Evolutionary conservation across 108 stramenopile species (phyloP).

Genomic region (Nannochloropsis gaditana): DNA sequence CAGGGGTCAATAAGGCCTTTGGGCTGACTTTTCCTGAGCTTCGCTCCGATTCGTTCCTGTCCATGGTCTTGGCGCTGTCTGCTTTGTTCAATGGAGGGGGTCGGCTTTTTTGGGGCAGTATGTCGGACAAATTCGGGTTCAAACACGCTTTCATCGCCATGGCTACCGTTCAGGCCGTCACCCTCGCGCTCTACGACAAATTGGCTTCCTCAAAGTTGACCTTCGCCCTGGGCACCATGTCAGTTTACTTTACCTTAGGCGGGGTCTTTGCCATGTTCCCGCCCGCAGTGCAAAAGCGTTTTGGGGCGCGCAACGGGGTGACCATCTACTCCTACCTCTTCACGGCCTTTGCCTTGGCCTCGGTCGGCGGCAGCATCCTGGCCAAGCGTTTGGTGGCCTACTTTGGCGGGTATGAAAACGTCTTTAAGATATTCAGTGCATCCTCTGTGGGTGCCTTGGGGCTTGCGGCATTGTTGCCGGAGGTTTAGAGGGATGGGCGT

Average conservation of each 20-base stretch:
- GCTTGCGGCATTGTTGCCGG: conserved; percentile 15
- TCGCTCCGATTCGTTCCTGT: conserved; percentile 53
- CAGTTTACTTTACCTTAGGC: conserved; percentile 50
- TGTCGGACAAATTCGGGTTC: conserved; percentile 46
- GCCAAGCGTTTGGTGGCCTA: conserved; percentile 32
- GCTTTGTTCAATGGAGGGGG: conserved; percentile 53
- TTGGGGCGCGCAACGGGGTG: conserved; percentile 49
- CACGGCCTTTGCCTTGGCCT: conserved; percentile 49
- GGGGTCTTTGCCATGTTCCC: conserved; percentile 60
- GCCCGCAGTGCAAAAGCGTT: conserved; percentile 40
- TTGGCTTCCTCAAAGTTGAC: conserved; percentile 25
- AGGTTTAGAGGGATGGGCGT: background rate
- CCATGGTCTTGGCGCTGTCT: conserved; percentile 52
- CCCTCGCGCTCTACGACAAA: conserved; percentile 32
- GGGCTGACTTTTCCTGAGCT: conserved; percentile 28
- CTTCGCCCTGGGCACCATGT: conserved; percentile 33
- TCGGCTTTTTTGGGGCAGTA: conserved; percentile 52
- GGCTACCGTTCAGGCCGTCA: conserved; percentile 32
- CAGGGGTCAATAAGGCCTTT: conserved; percentile 51
- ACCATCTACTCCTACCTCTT: conserved; percentile 53
- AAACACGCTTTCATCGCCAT: conserved; percentile 37
- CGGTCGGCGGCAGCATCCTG: conserved; percentile 47
- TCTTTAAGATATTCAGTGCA: background rate
- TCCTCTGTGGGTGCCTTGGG: background rate
- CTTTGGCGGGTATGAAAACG: conserved; percentile 4